Percentiles rank a stretch among this genome's conserved stretches.
phyloP scores from a whole-genome alignment of 495 filamentous ascomycete species.

The Cetradonia linearis region DNA sequence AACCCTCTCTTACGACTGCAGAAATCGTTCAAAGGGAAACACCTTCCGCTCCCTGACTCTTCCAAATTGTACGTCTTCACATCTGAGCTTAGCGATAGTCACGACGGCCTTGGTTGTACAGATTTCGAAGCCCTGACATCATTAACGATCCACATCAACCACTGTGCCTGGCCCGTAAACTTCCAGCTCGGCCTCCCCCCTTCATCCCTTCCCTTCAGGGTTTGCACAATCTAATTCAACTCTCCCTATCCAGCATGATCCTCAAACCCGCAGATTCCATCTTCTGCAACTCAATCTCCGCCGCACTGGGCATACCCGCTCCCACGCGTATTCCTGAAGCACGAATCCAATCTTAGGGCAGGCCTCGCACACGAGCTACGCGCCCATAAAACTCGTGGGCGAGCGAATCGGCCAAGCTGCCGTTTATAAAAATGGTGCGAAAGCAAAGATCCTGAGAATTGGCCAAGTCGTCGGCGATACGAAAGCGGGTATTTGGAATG shows the following conservation, averaged over 20 bases:
- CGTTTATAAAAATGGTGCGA: conserved; percentile 29
- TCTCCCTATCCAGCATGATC: conserved; percentile 38
- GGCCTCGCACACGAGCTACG: conserved; percentile 45
- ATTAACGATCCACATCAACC: conserved; percentile 17
- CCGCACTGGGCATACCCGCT: conserved; percentile 30
- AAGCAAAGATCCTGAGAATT: conserved; percentile 43
- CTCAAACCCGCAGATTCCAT: conserved; percentile 36
- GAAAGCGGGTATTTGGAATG: conserved; percentile 46
- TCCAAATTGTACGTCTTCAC: conserved; percentile 43
- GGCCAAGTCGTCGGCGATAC: conserved; percentile 50
- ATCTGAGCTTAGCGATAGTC: conserved; percentile 28
- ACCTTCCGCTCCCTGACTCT: conserved; percentile 37
- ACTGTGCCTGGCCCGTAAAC: conserved; percentile 13
- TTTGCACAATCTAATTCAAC: conserved; percentile 41
- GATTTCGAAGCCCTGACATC: conserved; percentile 27
- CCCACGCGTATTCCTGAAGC: conserved; percentile 33
- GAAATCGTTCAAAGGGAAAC: conserved; percentile 29
- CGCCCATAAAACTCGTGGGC: conserved; percentile 44
- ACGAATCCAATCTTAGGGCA: conserved; percentile 30
- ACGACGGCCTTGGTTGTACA: conserved; percentile 22
- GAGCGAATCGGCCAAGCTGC: conserved; percentile 42
- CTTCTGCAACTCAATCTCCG: conserved; percentile 45
- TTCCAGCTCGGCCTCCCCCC: conserved; percentile 23
- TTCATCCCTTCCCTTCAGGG: conserved; percentile 30
- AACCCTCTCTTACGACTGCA: conserved; percentile 29